Base-by-base conservation (phyloP, 2,329 filamentous ascomycete genomes). In the Xylaria sp. region DNA sequence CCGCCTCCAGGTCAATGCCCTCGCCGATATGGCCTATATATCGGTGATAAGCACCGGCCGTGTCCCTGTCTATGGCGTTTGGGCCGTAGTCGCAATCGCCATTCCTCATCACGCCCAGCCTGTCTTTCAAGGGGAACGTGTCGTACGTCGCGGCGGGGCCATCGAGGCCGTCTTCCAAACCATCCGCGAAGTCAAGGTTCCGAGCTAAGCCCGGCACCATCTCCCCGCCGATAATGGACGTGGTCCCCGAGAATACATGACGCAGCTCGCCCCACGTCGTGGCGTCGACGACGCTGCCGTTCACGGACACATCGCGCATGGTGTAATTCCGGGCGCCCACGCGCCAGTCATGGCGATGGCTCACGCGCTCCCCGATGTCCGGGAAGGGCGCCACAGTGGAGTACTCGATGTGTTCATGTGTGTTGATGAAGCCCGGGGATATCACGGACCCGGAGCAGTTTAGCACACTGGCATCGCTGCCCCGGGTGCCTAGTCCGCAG, bases 341-440 rank as follows among this genome's bases (percentile, higher is more conserved):
- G 9, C 76, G 74, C 76, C 76, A 78, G 70, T 78, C 75, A 33
- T 78, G 76, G n/a, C 76, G 75, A 51, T 77, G 74, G 48, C 66
- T 33, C 23, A 59, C 65, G 51, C 71, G 68, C 54, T 74, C 73
- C 13, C 74, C 74, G 38, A 72, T 66, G 57, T 75, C 74, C 1
- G 66, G 53, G 28, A 77, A 70, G 6, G 76, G 76, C 13, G 33
- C 61, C 59, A 75, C 69, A 23, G 75, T 76, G 2, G 74, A 71
- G 63, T 67, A 78, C 15, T 68, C 72, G 64, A 78, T 74, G 66
- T 78, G 76, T 60, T 78, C 75, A 58, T 78, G 76, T 2, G 74
- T 73, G 66, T 78, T 77, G 72, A 78, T 74, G 67, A 77, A 77
- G 38, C 75, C 76, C 0, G 76, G 75, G 1, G 75, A 77, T 53